Evolutionary conservation across 768 basidiomycete genomes (phyloP).

Genomic region (Boletus tylopilopsis): DNA sequence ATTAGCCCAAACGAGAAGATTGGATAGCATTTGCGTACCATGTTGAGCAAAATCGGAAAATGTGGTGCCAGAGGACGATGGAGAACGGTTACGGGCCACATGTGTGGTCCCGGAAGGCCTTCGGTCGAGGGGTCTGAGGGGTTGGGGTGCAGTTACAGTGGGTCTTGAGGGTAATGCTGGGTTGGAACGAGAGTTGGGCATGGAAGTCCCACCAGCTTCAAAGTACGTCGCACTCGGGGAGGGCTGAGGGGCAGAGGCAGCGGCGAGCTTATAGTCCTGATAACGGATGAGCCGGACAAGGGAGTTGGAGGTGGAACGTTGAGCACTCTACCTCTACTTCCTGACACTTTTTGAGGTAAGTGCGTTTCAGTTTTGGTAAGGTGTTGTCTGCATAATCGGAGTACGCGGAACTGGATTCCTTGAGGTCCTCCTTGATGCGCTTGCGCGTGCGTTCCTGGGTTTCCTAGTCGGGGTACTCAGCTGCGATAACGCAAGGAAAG

Average conservation of each 20-base stretch:
- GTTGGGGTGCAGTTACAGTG: constrained; percentile 66
- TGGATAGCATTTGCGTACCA: constrained; percentile 34
- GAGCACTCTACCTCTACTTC: constrained; percentile 77
- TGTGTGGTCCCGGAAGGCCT: constrained; percentile 61
- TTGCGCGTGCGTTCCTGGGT: constrained; percentile 90
- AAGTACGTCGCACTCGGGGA: constrained; percentile 31
- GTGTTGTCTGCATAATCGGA: constrained; percentile 75
- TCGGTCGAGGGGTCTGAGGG: constrained; percentile 70
- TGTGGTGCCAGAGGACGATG: constrained; percentile 74
- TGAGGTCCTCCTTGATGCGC: constrained; percentile 87
- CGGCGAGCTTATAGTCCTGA: constrained; percentile 63
- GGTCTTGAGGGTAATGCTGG: constrained; percentile 46
- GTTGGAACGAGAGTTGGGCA: constrained; percentile 41
- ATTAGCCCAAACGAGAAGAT: neutral
- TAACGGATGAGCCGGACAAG: constrained; percentile 6
- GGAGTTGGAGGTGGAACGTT: neutral
- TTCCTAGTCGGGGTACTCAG: constrained; percentile 47
- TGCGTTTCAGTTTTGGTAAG: constrained; percentile 77
- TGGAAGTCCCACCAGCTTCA: constrained; percentile 30
- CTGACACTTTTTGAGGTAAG: constrained; percentile 80
- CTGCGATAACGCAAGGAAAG: neutral
- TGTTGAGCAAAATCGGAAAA: constrained; percentile 88
- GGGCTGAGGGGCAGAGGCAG: constrained; percentile 32
- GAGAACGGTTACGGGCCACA: constrained; percentile 63
- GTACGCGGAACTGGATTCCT: constrained; percentile 71